These are phyloP conservation scores for Lactarius indigo DNA, from an alignment of 768 basidiomycete species.

Conservation along the genomic window DNA sequence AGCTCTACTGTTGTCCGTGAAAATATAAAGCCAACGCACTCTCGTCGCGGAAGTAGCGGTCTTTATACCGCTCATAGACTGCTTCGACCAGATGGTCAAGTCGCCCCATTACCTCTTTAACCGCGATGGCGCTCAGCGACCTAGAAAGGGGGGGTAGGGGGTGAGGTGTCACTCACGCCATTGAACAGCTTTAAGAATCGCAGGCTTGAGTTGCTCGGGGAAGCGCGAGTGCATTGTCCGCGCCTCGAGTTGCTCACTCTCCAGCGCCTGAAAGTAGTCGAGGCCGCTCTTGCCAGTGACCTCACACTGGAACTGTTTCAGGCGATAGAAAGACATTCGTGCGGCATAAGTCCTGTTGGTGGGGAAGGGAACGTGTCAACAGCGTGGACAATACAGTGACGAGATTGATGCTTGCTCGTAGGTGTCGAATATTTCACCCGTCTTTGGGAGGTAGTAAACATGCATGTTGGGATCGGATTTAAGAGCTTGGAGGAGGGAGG, in stretches of 20 bases:
- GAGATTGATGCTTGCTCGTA: slow-evolving; percentile 73
- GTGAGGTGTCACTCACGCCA: slow-evolving; percentile 72
- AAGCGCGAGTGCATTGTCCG: slow-evolving; percentile 87
- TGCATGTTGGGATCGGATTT: slow-evolving; percentile 63
- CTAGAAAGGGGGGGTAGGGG: slow-evolving; percentile 8
- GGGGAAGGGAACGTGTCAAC: slow-evolving; percentile 23
- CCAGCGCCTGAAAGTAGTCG: slow-evolving; percentile 91
- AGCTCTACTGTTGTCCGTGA: slow-evolving; percentile 3
- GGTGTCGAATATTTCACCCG: slow-evolving; percentile 95
- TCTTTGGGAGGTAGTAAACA: slow-evolving; percentile 90
- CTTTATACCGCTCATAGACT: slow-evolving; percentile 93
- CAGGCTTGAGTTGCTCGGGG: slow-evolving; percentile 87
- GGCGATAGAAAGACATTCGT: slow-evolving; percentile 91
- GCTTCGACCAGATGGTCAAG: slow-evolving; percentile 93
- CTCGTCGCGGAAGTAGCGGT: slow-evolving; percentile 90
- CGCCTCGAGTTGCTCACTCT: slow-evolving; percentile 88
- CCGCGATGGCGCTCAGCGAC: slow-evolving; percentile 21
- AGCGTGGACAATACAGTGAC: slow-evolving; percentile 28
- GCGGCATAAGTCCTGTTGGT: slow-evolving; percentile 68
- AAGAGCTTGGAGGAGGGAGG: slow-evolving; percentile 60
- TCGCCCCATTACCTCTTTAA: slow-evolving; percentile 90
- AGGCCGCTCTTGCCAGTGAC: slow-evolving; percentile 92
- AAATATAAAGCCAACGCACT: slow-evolving; percentile 48
- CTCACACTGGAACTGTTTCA: slow-evolving; percentile 96
- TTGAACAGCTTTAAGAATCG: slow-evolving; percentile 89